Evolutionary conservation across 768 basidiomycete species (phyloP).

Genomic region (Tulasnella sp.): DNA sequence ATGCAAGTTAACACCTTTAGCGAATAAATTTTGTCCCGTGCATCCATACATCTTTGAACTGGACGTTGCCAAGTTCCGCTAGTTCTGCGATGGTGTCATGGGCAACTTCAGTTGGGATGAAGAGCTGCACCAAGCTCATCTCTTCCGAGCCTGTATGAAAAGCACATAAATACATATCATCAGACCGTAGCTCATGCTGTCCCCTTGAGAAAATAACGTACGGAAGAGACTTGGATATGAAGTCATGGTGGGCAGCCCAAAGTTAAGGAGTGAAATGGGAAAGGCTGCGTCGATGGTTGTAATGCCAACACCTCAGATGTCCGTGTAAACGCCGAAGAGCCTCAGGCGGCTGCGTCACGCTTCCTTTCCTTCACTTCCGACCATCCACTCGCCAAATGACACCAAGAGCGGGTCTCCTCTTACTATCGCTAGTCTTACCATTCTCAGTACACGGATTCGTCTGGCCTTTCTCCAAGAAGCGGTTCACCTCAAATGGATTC

Average conservation of each 20-base stretch:
- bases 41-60: conserved; percentile 87
- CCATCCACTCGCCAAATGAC: conserved; percentile 8
- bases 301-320: conserved; percentile 21
- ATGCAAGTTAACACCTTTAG: conserved; percentile 12
- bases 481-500: conserved; percentile 77
- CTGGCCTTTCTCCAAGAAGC: conserved; percentile 88
- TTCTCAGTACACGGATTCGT: conserved; percentile 28
- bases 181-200: not conserved
- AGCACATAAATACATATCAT: not conserved
- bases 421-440: conserved; percentile 12
- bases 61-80: conserved; percentile 90
- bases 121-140: conserved; percentile 97
- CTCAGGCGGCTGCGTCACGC: conserved; percentile 12
- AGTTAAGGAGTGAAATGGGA: not conserved
- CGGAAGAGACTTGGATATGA: conserved; percentile 34
- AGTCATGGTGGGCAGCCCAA: conserved; percentile 25
- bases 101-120: conserved; percentile 94
- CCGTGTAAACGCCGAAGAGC: conserved; percentile 15
- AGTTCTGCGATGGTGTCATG: conserved; percentile 95
- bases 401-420: conserved; percentile 8
- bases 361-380: not conserved
- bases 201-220: conserved; percentile 9
- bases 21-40: too few species aligned
- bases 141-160: conserved; percentile 77
- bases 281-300: conserved; percentile 24